Evolutionary conservation across 2,329 filamentous ascomycete genomes (phyloP), one percentile per base, ranked within the genome.

Genomic region (Thelonectria olida): DNA sequence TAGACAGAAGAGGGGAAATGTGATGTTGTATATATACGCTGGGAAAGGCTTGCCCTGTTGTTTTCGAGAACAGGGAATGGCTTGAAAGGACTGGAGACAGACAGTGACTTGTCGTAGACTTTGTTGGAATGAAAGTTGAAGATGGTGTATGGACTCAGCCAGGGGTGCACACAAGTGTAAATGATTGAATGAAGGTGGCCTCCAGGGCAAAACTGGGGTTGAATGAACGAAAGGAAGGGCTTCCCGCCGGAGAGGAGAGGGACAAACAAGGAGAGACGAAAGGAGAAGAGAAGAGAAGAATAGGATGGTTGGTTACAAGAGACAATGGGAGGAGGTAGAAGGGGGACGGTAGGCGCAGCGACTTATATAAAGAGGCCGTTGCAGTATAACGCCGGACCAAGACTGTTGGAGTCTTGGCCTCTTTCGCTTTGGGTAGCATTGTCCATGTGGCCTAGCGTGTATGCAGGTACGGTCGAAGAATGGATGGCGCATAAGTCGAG

Each of bases 391-490:
- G 13, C 15, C 15, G 9, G 41, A 19, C 28, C 20, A 6, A 20
- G 31, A 13, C 20, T 19, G 25, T 22, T 3, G n/a, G 9, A 42
- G 38, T 27, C 38, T 51, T 44, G 50, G 36, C 20, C 38, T 25
- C 13, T 48, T 50, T 53, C 13, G 19, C 23, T 39, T 52, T 27
- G 19, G 23, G 41, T 19, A 25, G 19, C 8, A 22, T 22, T 53
- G 20, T 20, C 22, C n/a, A 25, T 19, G 8, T 19, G 38, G 38
- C 19, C 57, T 51, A 60, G 47, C 22, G 27, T 36, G 12, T 38
- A 60, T 50, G 38, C 57, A 60, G 57, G 57, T 47, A 50, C 57
- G 17, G 28, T 44, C 28, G 57, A 39, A 23, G 51, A 38, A n/a
- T 20, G 23, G 39, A 28, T 55, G n/a, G n/a, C 38, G 45, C 47